These are phyloP conservation scores for Plasmodium vivax DNA, from an alignment of 169 alveolate species.

Conservation along the genomic window DNA sequence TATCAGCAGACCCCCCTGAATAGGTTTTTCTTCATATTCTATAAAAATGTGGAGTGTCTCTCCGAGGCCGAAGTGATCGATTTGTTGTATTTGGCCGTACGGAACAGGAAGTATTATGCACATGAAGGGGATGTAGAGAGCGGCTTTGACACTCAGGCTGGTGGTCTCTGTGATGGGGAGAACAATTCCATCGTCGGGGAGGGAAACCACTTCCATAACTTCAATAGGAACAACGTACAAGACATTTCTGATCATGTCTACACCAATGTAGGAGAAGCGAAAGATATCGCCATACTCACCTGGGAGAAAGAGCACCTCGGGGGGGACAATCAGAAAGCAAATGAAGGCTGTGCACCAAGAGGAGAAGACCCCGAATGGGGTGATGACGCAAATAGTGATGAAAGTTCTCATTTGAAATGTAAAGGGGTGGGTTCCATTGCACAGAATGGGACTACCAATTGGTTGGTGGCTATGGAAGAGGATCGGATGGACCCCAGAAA, in stretches of 20 bases:
- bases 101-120: slow-evolving; percentile 21
- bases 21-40: slow-evolving; percentile 41
- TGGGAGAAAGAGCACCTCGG: background rate
- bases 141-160: background rate
- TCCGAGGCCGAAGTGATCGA: slow-evolving; percentile 23
- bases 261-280: background rate
- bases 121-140: background rate
- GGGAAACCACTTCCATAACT: background rate
- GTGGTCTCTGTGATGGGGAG: background rate
- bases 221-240: background rate
- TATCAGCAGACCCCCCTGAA: slow-evolving; percentile 43
- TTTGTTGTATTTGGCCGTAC: slow-evolving; percentile 33
- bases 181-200: background rate
- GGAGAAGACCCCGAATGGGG: background rate
- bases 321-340: background rate
- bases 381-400: background rate
- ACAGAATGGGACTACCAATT: background rate
- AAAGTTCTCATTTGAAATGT: background rate
- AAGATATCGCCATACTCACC: background rate
- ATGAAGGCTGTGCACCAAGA: background rate
- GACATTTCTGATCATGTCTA: slow-evolving; percentile 39
- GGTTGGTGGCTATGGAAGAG: background rate
- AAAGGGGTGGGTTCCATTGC: background rate
- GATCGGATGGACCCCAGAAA: background rate
- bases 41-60: slow-evolving; percentile 46